phyloP scores from a whole-genome alignment of 2,329 filamentous ascomycete species.

The Bertia moriformis region DNA sequence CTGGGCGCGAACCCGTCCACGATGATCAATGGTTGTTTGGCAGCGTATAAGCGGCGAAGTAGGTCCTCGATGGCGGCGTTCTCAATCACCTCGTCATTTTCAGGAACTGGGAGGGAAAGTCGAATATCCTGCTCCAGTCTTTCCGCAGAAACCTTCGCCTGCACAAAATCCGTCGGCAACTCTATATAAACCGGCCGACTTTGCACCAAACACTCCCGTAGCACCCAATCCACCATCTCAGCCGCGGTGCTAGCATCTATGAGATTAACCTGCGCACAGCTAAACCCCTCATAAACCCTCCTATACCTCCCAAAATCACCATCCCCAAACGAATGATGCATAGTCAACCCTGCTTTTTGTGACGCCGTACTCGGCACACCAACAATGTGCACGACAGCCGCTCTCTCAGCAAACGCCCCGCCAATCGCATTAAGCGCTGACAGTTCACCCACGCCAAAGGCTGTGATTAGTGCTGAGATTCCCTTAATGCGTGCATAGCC shows the following conservation, averaged over 20 bases:
- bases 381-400: neutral
- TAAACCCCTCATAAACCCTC: slow-evolving; percentile 61
- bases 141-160: neutral
- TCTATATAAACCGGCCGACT: slow-evolving; percentile 19
- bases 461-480: neutral
- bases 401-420: neutral
- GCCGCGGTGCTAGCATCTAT: slow-evolving; percentile 58
- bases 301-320: slow-evolving; percentile 58
- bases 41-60: neutral
- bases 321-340: neutral
- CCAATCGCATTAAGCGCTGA: neutral
- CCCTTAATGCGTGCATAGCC: neutral
- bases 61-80: too few species aligned
- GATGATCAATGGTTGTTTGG: neutral
- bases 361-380: too few species aligned
- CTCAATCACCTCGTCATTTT: neutral
- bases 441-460: neutral
- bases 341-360: neutral
- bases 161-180: neutral
- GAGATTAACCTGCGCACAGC: slow-evolving; percentile 57
- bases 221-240: slow-evolving; percentile 61
- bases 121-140: neutral
- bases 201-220: slow-evolving; percentile 59
- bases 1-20: neutral
- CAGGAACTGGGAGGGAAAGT: neutral